Conservation (phyloP, 257 asterid genomes). For the Cynanchum wilfordii region DNA sequence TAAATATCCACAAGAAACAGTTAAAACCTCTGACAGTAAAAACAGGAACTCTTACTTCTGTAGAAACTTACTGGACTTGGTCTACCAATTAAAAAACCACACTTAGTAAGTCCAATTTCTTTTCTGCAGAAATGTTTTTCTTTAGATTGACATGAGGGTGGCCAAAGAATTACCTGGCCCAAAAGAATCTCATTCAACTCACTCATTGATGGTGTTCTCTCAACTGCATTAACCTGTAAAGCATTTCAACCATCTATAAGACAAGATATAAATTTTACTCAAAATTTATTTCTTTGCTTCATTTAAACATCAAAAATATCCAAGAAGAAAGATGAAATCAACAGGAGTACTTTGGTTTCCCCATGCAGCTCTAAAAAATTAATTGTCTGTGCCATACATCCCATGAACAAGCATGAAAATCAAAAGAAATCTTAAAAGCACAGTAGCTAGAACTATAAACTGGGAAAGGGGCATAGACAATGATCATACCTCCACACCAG, state of each 20-base stretch:
- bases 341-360: background rate
- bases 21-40: background rate
- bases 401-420: background rate
- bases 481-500: conserved; percentile 82
- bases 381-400: background rate
- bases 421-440: background rate
- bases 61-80: background rate
- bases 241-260: conserved; percentile 20
- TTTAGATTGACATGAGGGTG: background rate
- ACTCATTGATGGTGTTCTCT: conserved; percentile 98
- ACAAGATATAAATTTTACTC: background rate
- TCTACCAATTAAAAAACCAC: background rate
- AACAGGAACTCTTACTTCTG: background rate
- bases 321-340: conserved; percentile 2
- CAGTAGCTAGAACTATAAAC: background rate
- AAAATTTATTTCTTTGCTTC: background rate
- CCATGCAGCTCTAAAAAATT: background rate
- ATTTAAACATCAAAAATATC: background rate
- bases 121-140: background rate
- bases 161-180: conserved; percentile 69
- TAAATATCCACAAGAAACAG: background rate
- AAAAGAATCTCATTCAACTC: conserved; percentile 93
- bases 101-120: background rate
- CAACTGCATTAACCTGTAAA: conserved; percentile 85
- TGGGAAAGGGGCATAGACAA: conserved; percentile 6